Percentiles rank a stretch among this genome's conserved stretches.
These are phyloP conservation scores for Fusarium sp. DNA, from an alignment of 2,329 filamentous ascomycete species.

Conservation along the genomic window DNA sequence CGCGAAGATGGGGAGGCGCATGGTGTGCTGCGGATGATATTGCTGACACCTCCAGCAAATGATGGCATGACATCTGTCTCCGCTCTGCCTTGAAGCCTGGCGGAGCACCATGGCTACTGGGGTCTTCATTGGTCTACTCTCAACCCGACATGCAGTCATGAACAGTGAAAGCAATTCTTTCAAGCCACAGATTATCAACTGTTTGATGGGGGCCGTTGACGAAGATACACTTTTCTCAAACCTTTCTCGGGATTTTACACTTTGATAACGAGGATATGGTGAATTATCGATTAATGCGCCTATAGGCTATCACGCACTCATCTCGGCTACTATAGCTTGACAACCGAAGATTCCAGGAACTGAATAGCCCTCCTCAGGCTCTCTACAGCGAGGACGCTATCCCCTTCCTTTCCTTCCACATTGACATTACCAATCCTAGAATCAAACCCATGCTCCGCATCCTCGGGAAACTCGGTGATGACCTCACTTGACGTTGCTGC, in stretches of 20 bases:
- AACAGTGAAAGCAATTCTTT: not conserved
- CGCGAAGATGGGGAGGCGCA: not conserved
- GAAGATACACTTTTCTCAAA: not conserved
- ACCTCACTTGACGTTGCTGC: constrained; percentile 11
- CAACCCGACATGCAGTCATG: not conserved
- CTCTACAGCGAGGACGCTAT: not conserved
- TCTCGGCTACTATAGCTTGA: not conserved
- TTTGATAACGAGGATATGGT: not conserved
- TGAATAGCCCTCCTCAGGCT: constrained; percentile 27
- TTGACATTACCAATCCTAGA: constrained; percentile 14
- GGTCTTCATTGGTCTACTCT: not conserved
- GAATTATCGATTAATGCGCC: not conserved
- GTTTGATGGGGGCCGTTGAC: not conserved
- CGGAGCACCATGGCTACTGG: too few species aligned
- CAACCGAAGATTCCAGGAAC: constrained; percentile 16
- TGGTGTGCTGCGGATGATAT: not conserved
- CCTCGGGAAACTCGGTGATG: constrained; percentile 21
- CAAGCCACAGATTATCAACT: not conserved
- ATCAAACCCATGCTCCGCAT: constrained; percentile 39
- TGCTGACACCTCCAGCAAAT: not conserved
- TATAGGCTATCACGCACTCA: not conserved
- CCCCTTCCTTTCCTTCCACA: constrained; percentile 20
- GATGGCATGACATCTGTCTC: not conserved
- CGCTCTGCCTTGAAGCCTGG: not conserved
- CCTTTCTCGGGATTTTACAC: too few species aligned